A percentile compares a stretch with the other conserved stretches of the same genome.
Evolutionary conservation across 2,329 filamentous ascomycete species (phyloP).

Genomic region (Rugonectria rugulosa): DNA sequence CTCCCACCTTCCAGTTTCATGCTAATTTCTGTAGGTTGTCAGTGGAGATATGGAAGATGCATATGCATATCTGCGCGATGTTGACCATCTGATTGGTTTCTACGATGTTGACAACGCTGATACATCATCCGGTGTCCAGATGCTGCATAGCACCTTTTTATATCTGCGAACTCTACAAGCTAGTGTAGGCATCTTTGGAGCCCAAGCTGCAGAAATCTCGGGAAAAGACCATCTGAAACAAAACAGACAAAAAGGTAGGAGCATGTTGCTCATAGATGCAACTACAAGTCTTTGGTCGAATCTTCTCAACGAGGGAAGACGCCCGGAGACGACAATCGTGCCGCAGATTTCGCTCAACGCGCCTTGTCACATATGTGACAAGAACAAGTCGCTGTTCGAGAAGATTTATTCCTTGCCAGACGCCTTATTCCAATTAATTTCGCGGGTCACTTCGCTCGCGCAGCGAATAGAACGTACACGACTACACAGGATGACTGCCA

Average conservation of each 20-base stretch:
- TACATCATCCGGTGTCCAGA: neutral
- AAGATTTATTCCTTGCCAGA: slow-evolving; percentile 11
- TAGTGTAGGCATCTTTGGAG: slow-evolving; percentile 6
- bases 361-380: slow-evolving; percentile 7
- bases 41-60: slow-evolving; percentile 18
- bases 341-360: too few species aligned
- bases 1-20: too few species aligned
- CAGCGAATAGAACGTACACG: neutral
- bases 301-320: neutral
- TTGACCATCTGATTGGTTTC: slow-evolving; percentile 11
- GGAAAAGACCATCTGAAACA: slow-evolving; percentile 3
- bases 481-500: neutral
- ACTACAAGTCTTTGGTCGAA: slow-evolving; percentile 1
- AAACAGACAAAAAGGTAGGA: neutral
- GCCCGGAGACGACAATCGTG: neutral
- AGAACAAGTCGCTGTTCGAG: slow-evolving; percentile 10
- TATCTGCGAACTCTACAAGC: slow-evolving; percentile 11
- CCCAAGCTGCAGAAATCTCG: neutral
- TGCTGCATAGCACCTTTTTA: slow-evolving; percentile 15
- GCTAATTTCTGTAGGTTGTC: slow-evolving; percentile 5
- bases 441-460: slow-evolving; percentile 10
- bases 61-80: slow-evolving; percentile 10
- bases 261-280: neutral
- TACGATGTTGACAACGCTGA: slow-evolving; percentile 4
- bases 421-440: slow-evolving; percentile 8